Conservation (phyloP, 345 rosid species). For the Camelina sativa region DNA sequence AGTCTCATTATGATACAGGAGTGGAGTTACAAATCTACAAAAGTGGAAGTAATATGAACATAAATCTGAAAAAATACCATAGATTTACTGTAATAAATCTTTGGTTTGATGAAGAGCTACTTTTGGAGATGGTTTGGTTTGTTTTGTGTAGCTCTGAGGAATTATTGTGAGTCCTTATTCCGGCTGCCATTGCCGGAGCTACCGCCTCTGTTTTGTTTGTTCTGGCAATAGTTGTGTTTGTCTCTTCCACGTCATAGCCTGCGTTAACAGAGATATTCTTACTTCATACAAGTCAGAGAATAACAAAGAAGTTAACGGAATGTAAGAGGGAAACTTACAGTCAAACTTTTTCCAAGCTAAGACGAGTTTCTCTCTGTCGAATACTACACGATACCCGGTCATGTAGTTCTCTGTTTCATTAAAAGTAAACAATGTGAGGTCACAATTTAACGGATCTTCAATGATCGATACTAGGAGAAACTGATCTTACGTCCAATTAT, state of each 20-base stretch:
- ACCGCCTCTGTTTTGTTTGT: slow-evolving; percentile 53
- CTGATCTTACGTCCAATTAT: slow-evolving; percentile 73
- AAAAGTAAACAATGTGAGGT: slow-evolving; percentile 24
- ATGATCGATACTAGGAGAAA: not conserved
- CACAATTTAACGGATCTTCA: not conserved
- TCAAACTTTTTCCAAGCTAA: slow-evolving; percentile 86
- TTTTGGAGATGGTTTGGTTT: slow-evolving; percentile 40
- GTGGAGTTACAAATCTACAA: slow-evolving; percentile 34
- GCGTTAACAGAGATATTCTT: slow-evolving; percentile 31
- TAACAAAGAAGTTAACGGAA: not conserved
- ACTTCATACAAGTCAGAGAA: slow-evolving; percentile 2
- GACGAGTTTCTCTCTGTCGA: slow-evolving; percentile 73
- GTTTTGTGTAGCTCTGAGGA: slow-evolving; percentile 46
- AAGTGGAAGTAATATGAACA: slow-evolving; percentile 44
- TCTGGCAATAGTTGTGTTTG: slow-evolving; percentile 34
- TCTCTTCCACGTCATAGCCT: slow-evolving; percentile 72
- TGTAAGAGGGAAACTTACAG: slow-evolving; percentile 50
- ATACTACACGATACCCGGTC: slow-evolving; percentile 79
- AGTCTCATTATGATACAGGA: slow-evolving; percentile 33
- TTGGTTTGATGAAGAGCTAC: slow-evolving; percentile 45
- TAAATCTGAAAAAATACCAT: slow-evolving; percentile 22
- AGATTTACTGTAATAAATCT: slow-evolving; percentile 24
- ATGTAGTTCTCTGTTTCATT: slow-evolving; percentile 76
- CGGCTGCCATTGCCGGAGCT: slow-evolving; percentile 73
- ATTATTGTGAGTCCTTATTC: slow-evolving; percentile 47